These are phyloP conservation scores for Sporothrix variecibatus DNA, from an alignment of 2,329 filamentous ascomycete species.

Conservation along the genomic window DNA sequence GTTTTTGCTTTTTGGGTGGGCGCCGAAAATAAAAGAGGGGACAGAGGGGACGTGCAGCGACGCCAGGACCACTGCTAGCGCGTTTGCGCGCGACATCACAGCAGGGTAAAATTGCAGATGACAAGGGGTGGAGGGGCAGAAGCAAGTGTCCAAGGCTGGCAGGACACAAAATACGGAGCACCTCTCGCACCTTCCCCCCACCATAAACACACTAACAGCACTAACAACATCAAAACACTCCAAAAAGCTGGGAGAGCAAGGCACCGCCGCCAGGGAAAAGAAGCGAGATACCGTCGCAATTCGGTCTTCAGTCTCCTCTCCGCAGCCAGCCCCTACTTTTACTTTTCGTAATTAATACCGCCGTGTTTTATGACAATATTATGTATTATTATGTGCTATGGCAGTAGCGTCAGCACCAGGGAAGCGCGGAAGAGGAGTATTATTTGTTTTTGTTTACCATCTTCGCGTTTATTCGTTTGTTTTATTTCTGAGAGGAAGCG, in stretches of 20 bases:
- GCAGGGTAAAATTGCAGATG: conserved; percentile 17
- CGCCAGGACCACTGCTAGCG: conserved; percentile 14
- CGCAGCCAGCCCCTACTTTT: background rate
- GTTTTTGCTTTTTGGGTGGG: background rate
- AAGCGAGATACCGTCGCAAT: background rate
- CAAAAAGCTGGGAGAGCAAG: background rate
- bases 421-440: background rate
- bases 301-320: conserved; percentile 8
- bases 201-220: background rate
- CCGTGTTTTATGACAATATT: conserved; percentile 1
- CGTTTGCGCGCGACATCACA: conserved; percentile 17
- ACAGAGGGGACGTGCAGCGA: conserved; percentile 7
- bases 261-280: background rate
- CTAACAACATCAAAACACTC: background rate
- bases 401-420: conserved; percentile 6
- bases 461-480: background rate
- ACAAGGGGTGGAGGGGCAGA: background rate
- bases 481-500: background rate
- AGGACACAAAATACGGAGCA: conserved; percentile 14
- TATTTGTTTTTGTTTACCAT: conserved; percentile 17
- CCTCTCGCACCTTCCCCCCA: background rate
- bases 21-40: background rate
- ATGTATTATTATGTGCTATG: background rate
- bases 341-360: conserved; percentile 4
- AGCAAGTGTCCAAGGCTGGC: background rate